Conservation (phyloP, 2,329 filamentous ascomycete species). For the Alternaria longipes region DNA sequence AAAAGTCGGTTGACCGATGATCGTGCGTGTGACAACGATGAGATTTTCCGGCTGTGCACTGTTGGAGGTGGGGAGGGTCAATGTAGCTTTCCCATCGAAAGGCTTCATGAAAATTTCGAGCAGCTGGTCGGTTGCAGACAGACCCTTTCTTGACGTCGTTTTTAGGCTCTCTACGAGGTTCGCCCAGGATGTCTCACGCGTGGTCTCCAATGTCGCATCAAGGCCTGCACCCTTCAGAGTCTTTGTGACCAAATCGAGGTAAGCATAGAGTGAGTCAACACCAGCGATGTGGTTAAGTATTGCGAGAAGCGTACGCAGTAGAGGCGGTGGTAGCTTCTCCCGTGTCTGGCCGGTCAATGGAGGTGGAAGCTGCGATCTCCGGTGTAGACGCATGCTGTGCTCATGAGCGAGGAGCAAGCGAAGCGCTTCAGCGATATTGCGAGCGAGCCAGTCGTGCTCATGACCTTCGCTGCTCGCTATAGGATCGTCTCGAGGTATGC, state of each 20-base stretch:
- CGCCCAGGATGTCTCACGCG: slow-evolving; percentile 40
- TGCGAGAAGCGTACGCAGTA: slow-evolving; percentile 67
- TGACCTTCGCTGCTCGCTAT: slow-evolving; percentile 28
- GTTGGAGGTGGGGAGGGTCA: slow-evolving; percentile 37
- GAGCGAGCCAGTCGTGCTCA: slow-evolving; percentile 62
- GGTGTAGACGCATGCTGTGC: slow-evolving; percentile 77
- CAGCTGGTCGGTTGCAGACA: slow-evolving; percentile 46
- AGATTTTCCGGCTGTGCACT: slow-evolving; percentile 34
- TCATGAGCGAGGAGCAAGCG: slow-evolving; percentile 80
- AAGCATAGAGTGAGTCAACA: slow-evolving; percentile 47
- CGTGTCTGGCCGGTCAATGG: slow-evolving; percentile 63
- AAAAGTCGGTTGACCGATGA: slow-evolving; percentile 45
- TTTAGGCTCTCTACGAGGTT: slow-evolving; percentile 40
- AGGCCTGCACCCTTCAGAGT: slow-evolving; percentile 44
- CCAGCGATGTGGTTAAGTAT: slow-evolving; percentile 61
- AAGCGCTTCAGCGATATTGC: slow-evolving; percentile 72
- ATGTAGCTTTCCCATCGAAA: slow-evolving; percentile 39
- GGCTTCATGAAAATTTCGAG: slow-evolving; percentile 42
- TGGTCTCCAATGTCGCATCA: slow-evolving; percentile 35
- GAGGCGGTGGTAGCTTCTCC: slow-evolving; percentile 61
- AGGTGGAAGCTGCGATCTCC: slow-evolving; percentile 71
- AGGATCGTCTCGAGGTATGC: slow-evolving; percentile 68
- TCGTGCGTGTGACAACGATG: slow-evolving; percentile 42
- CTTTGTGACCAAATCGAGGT: slow-evolving; percentile 36
- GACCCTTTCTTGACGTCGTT: slow-evolving; percentile 34